A percentile compares a stretch with the other conserved stretches of the same genome.
phyloP scores from a whole-genome alignment of 2,329 filamentous ascomycete species.

The Sarocladiaceae sp. region DNA sequence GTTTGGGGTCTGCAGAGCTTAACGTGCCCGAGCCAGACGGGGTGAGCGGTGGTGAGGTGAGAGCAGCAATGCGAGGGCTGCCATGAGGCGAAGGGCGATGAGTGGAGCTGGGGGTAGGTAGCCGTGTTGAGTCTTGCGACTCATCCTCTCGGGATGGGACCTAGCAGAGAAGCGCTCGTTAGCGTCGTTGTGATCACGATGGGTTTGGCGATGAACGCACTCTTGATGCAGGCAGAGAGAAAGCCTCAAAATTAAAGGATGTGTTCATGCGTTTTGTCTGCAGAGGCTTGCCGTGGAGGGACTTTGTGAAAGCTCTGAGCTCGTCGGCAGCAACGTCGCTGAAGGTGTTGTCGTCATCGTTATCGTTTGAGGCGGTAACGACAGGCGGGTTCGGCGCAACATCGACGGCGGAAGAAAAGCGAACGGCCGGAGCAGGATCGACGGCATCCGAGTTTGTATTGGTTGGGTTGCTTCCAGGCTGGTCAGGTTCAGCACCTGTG shows the following conservation, averaged over 20 bases:
- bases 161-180: constrained; percentile 31
- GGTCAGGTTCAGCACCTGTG: constrained; percentile 1
- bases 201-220: constrained; percentile 45
- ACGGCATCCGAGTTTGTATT: constrained; percentile 7
- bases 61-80: constrained; percentile 60
- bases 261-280: constrained; percentile 80
- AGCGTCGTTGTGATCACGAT: neutral
- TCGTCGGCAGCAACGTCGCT: constrained; percentile 51
- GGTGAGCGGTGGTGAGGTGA: constrained; percentile 85
- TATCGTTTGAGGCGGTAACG: constrained; percentile 15
- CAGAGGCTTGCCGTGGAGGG: constrained; percentile 65
- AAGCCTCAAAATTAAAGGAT: constrained; percentile 75
- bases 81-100: constrained; percentile 58
- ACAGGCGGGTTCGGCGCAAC: constrained; percentile 35
- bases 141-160: constrained; percentile 55
- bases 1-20: constrained; percentile 22
- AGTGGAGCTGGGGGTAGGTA: constrained; percentile 59
- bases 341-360: constrained; percentile 23
- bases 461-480: neutral
- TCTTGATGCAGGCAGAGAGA: constrained; percentile 78
- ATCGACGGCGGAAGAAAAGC: constrained; percentile 65
- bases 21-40: constrained; percentile 65
- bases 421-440: constrained; percentile 46
- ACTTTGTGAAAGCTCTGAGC: constrained; percentile 64
- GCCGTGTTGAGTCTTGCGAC: constrained; percentile 53